Evolutionary conservation across 768 basidiomycete genomes (phyloP).

Genomic region (Russula olivacea): DNA sequence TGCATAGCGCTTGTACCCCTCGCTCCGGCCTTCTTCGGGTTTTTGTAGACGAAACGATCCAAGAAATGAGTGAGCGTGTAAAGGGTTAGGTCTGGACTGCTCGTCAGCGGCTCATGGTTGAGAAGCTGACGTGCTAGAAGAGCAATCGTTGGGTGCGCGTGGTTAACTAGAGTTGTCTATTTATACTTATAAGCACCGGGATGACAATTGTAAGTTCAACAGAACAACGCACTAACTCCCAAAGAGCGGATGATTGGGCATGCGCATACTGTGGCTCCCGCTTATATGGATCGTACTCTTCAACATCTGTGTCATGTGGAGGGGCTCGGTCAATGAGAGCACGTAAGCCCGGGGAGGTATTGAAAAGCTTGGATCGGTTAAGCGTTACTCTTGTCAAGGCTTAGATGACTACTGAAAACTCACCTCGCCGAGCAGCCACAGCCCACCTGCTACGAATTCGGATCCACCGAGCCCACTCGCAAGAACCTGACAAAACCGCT

Average conservation of each 20-base stretch:
- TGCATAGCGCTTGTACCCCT: constrained; percentile 95
- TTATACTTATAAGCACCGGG: neutral
- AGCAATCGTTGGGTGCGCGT: constrained; percentile 87
- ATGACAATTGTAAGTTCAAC: neutral
- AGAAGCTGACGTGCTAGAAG: constrained; percentile 84
- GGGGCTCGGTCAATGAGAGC: constrained; percentile 32
- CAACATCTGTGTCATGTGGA: constrained; percentile 16
- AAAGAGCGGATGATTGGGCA: constrained; percentile 73
- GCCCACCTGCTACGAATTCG: constrained; percentile 8
- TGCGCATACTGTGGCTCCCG: constrained; percentile 84
- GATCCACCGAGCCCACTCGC: constrained; percentile 5
- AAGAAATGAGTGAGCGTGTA: constrained; percentile 94
- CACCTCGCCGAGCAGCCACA: constrained; percentile 72
- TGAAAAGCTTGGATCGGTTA: constrained; percentile 41
- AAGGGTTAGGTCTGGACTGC: constrained; percentile 80
- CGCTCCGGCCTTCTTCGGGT: constrained; percentile 68
- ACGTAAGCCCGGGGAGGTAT: constrained; percentile 42
- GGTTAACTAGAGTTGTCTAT: constrained; percentile 71
- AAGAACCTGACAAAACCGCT: constrained; percentile 34
- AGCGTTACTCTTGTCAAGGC: neutral
- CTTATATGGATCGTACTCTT: constrained; percentile 77
- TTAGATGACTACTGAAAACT: neutral
- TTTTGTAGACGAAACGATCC: constrained; percentile 95
- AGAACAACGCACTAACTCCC: constrained; percentile 70
- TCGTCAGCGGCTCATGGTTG: constrained; percentile 62